These are phyloP conservation scores for Acer yangbiense DNA, from an alignment of 345 rosid genomes.

Conservation along the genomic window DNA sequence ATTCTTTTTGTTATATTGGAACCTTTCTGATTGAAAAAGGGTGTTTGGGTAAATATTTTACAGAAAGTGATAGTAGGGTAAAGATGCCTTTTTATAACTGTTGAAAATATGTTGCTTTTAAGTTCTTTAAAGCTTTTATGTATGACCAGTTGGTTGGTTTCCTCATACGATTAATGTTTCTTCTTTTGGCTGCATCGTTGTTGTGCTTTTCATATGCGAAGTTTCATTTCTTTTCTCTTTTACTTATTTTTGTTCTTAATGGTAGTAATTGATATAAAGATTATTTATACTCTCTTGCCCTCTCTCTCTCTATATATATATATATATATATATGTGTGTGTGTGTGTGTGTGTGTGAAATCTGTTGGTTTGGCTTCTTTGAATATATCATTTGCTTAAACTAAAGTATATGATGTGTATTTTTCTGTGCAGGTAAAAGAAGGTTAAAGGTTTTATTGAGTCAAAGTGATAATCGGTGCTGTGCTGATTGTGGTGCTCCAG, in stretches of 20 bases:
- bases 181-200: neutral
- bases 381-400: neutral
- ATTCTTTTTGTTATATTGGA: neutral
- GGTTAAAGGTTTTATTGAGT: conserved; percentile 68
- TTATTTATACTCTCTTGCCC: neutral
- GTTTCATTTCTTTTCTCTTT: neutral
- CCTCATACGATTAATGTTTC: too few species aligned
- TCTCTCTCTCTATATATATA: neutral
- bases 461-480: conserved; percentile 82
- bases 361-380: neutral
- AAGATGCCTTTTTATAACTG: neutral
- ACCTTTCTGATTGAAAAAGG: neutral
- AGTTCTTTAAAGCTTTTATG: neutral
- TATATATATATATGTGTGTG: neutral
- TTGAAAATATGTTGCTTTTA: neutral
- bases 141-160: too few species aligned
- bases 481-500: conserved; percentile 96
- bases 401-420: neutral
- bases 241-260: neutral
- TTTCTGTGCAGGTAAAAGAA: conserved; percentile 61
- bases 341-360: neutral
- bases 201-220: neutral
- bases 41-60: neutral
- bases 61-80: neutral
- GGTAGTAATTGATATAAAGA: neutral